phyloP scores from a whole-genome alignment of 345 rosid genomes.

The Eucalyptus microcorys region DNA sequence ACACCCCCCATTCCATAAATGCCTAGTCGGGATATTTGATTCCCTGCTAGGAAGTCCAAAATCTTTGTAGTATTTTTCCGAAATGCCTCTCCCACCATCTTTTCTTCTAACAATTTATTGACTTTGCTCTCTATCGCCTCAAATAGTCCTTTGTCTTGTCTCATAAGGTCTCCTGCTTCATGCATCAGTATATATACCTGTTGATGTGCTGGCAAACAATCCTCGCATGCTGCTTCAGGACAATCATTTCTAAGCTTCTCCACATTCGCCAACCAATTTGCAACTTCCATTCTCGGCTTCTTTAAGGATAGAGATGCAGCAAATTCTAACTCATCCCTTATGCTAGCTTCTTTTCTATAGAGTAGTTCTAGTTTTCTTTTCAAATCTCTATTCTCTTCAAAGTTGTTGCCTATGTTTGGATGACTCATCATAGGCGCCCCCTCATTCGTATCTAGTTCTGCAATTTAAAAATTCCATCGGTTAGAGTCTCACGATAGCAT shows the following conservation, averaged over 20 bases:
- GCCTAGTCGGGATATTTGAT: not conserved
- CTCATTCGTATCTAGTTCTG: rapidly evolving
- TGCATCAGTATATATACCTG: not conserved
- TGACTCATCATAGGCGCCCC: not conserved
- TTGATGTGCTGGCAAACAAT: not conserved
- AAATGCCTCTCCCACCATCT: not conserved
- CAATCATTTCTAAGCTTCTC: not conserved
- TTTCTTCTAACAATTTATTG: not conserved
- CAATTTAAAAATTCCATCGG: not conserved
- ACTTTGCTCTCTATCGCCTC: not conserved
- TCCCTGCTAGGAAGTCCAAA: not conserved
- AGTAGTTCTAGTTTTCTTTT: not conserved
- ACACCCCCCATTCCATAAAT: not conserved
- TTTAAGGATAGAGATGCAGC: not conserved
- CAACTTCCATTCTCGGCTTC: not conserved
- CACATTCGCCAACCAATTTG: not conserved
- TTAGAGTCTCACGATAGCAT: not conserved
- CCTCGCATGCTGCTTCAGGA: not conserved
- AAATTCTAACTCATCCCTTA: not conserved
- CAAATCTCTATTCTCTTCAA: not conserved
- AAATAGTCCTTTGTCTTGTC: not conserved
- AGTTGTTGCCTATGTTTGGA: not conserved
- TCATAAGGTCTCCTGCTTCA: too few relatives aligned
- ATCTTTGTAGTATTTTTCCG: not conserved
- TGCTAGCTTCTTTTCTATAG: not conserved